phyloP scores from a whole-genome alignment of 2,329 filamentous ascomycete genomes.

The Endocalyx cinctus region DNA sequence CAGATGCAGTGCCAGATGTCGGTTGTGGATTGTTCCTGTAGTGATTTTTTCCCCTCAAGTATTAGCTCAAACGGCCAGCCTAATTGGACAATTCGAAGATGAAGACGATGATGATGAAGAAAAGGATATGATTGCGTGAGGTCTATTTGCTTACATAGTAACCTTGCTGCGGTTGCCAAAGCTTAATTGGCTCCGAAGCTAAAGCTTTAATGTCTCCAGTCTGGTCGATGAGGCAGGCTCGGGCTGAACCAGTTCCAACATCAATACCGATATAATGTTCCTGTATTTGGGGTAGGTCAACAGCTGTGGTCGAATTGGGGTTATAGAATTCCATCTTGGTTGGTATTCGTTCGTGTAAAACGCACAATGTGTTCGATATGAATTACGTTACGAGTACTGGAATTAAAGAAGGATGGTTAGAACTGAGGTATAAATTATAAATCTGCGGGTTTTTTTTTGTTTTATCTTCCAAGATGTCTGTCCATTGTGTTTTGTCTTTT shows the following conservation, averaged over 20 bases:
- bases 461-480: no score
- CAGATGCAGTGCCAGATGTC: slow-evolving; percentile 98
- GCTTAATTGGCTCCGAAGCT: slow-evolving; percentile 69
- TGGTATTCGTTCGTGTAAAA: slow-evolving; percentile 4
- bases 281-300: slow-evolving; percentile 28
- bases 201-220: slow-evolving; percentile 81
- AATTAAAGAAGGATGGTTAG: no score
- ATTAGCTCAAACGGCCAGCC: slow-evolving; percentile 1
- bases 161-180: slow-evolving; percentile 73
- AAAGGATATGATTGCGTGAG: slow-evolving; percentile 2
- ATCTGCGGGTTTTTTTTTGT: no score
- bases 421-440: no score
- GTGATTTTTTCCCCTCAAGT: no score
- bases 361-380: slow-evolving; percentile 28
- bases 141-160: slow-evolving; percentile 57
- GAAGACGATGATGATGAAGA: no score
- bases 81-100: no score
- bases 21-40: slow-evolving; percentile 94
- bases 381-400: slow-evolving; percentile 28
- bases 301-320: slow-evolving; percentile 4
- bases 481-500: no score
- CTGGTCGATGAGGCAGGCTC: slow-evolving; percentile 91
- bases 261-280: slow-evolving; percentile 80
- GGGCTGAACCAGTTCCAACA: slow-evolving; percentile 91
- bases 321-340: slow-evolving; percentile 4